Evolutionary conservation across 345 rosid genomes (phyloP), one percentile per base, ranked within the genome.

Genomic region (Lumnitzera littorea): DNA sequence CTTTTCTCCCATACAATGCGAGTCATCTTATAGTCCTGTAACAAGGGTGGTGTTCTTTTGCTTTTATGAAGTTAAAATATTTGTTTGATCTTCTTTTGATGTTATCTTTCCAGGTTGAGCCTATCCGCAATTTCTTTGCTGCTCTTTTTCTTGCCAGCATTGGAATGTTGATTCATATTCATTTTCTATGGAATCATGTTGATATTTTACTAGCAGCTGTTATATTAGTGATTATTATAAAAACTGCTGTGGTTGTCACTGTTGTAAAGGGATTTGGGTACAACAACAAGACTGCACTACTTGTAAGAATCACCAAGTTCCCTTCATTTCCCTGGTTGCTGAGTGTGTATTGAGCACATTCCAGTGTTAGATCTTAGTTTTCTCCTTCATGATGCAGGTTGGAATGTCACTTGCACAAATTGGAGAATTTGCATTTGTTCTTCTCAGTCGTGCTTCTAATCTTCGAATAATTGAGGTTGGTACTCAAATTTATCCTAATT

Each of bases 401-500:
- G 97, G 97, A 63, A 85, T 90, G 91, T 87, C 97, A 29, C 82
- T 94, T 57, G 97, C 99, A 24, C 99, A 94, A 72, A 94, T 94
- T 56, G 99, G 97, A 65, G 99, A 94, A 56, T 94, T 94, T 61
- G 91, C 97, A 53, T 94, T 94, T 76, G 97, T 94, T 72, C 90
- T 94, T 58, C 84, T 94, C 50, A 94, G 97, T 70, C 95, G 97
- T 49, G 99, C 99, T 62, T 89, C 97, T 69, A 94, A 94, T 83
- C 91, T 94, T 72, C 94, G 78, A 75, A 79, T 94, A 59, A 89
- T 94, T 73, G 99, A 89, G 91, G 97, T 89, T 66, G 71, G 80
- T 58, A 60, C 50, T 62, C 11, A 50, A 61, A 13, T 55, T 17
- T 36, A 5, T 9, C 43, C 11, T 5, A 36, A 36, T 36, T 36